Evolutionary conservation across 176 grass and related monocot species (phyloP), one percentile per base, ranked within the genome.

Genomic region (Phoenix roebelenii): DNA sequence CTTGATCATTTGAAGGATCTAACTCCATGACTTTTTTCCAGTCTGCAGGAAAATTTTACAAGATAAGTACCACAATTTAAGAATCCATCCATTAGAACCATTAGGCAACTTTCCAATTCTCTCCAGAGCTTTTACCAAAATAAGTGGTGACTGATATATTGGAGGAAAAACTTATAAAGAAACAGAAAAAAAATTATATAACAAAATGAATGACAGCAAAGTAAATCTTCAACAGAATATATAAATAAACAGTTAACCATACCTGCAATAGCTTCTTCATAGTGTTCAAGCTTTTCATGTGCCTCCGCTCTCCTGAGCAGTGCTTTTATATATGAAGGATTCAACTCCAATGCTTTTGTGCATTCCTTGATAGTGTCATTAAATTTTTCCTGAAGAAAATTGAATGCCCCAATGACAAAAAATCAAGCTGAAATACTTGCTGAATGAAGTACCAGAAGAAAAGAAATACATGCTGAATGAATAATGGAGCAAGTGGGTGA

Each of bases 211-310:
- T 29, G 51, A 1, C 16, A 54, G 24, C 4, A 28, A 49, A 54
- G 12, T 51, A 71, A 55, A 49, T 35, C 30, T 72, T 54, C 56
- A 25, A 32, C 18, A 16, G 39, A 9, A 44, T 44, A 44, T 44
- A 44, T 44, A 44, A 44, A 12, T 44, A 44, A 44, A 44, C 35
- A 44, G 5, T 68, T 16, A 26, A 79, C 65, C 57, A 76, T 76
- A 98, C 93, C 93, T 60, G 81, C 66, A 83, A 92, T 98, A 76
- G 93, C 84, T 66, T 98, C 93, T 10, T 98, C 93, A 76, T 89
- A 98, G 71, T 89, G 82, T 76, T 98, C 88, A 0, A 92, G 93
- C 65, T 92, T 98, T 76, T 98, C 93, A 65, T 89, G 88, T 57
- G 93, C 93, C 65, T 98, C 84, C 71, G 60, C 87, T 65, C 88